Evolutionary conservation across 2,329 filamentous ascomycete genomes (phyloP), one percentile per base, ranked within the genome.

Genomic region (Penicillium sp.): DNA sequence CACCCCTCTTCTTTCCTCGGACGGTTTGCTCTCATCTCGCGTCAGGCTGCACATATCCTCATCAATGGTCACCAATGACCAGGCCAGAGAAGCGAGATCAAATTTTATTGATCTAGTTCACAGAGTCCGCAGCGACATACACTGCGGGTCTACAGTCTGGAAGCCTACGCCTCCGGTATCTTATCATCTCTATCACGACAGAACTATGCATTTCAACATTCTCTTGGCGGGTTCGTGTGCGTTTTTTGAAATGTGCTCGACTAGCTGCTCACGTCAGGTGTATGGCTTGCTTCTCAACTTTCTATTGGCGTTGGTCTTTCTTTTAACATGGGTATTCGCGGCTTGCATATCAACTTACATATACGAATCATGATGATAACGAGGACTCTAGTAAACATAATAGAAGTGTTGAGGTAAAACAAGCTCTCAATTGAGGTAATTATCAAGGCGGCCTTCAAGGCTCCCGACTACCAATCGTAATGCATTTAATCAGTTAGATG

Each of bases 401-500:
- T 6, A 27, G 24, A 27, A 27, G 5, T 27, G 24, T 27, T 27
- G 24, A 27, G 24, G 8, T 8, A 27, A 27, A 5, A 5, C 24
- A 27, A 27, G 24, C 24, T 27, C 8, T 27, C 24, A 27, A 8
- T 27, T 8, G 1, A 27, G 24, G 24, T 27, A 27, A 27, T 27
- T 27, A 13, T n/a, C 14, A 4, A 36, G n/a, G 13, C 6, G 6
- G 5, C 18, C 18, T 18, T 18, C 3, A 36, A 2, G 3, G 34
- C 6, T 14, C 4, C 13, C 34, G n/a, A n/a, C 6, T 18, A 18
- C 18, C 18, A 2, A 36, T 36, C 10, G 1, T 0, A n/a, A 47
- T 6, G 6, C 24, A 34, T 27, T 31, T 14, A 50, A 47, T 47
- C 48, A 3, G 57, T 61, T 21, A 62, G 42, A 13, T 31, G n/a